These are phyloP conservation scores for Thinopyrum elongatum DNA, from an alignment of 176 grass and related monocot genomes.

Conservation along the genomic window DNA sequence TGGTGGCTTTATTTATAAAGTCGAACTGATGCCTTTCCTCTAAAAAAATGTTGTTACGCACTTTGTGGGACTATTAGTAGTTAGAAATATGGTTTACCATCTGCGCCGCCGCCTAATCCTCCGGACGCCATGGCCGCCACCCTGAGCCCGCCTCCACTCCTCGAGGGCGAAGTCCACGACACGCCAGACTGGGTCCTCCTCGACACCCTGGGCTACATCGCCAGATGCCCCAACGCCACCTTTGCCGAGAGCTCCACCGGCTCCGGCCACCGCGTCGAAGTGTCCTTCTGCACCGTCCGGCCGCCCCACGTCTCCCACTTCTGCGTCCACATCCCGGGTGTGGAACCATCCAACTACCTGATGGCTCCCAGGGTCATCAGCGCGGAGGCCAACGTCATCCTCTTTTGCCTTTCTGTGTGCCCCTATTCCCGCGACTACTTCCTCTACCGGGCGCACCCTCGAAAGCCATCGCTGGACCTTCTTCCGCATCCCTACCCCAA, in stretches of 20 bases:
- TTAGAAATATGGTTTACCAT: no score
- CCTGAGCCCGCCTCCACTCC: no score
- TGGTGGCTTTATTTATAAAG: no score
- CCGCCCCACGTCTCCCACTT: neutral
- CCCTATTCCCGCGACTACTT: neutral
- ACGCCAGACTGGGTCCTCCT: neutral
- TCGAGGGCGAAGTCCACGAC: neutral
- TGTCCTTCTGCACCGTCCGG: neutral
- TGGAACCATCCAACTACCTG: neutral
- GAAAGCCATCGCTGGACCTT: neutral
- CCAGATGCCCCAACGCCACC: neutral
- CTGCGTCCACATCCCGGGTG: neutral
- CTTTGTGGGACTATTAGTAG: no score
- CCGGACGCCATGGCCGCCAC: no score
- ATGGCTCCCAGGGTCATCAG: neutral
- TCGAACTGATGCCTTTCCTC: no score
- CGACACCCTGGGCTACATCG: neutral
- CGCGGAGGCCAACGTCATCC: neutral
- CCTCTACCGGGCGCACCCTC: neutral
- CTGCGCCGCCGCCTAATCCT: no score
- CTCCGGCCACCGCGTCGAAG: neutral
- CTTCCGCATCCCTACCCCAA: neutral
- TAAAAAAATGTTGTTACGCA: no score
- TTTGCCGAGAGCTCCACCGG: neutral
- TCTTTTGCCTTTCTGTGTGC: neutral